phyloP scores from a whole-genome alignment of 345 rosid species.

The Fremontodendron californicum region DNA sequence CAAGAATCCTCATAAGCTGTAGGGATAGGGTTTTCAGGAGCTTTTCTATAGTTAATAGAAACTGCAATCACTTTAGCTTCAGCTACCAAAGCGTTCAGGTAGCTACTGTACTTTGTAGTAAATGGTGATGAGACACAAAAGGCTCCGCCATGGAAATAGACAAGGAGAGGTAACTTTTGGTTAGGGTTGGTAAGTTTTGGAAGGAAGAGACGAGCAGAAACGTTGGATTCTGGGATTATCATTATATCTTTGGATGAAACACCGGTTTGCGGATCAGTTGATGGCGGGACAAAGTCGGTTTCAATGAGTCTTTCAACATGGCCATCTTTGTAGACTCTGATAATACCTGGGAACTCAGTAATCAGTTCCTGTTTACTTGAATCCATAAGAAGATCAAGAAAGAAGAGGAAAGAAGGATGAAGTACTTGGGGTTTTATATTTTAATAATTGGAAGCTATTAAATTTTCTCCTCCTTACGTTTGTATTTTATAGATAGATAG shows the following conservation, averaged over 20 bases:
- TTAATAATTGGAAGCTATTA: neutral
- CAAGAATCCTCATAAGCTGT: slow-evolving; percentile 42
- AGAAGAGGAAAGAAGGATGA: neutral
- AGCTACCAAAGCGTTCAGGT: slow-evolving; percentile 24
- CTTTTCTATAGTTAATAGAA: slow-evolving; percentile 41
- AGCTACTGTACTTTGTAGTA: slow-evolving; percentile 28
- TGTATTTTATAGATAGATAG: neutral
- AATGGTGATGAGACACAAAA: slow-evolving; percentile 45
- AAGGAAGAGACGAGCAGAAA: slow-evolving; percentile 49
- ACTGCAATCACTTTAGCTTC: slow-evolving; percentile 38
- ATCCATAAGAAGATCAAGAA: neutral
- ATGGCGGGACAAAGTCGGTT: slow-evolving; percentile 37
- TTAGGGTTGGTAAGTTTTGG: slow-evolving; percentile 23
- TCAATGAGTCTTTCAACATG: slow-evolving; percentile 33
- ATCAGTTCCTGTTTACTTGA: slow-evolving; percentile 24
- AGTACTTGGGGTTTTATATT: neutral
- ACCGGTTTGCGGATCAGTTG: slow-evolving; percentile 23
- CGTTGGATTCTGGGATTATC: slow-evolving; percentile 16
- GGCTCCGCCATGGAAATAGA: slow-evolving; percentile 58
- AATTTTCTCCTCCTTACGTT: neutral
- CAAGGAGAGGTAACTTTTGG: slow-evolving; percentile 41
- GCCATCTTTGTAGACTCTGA: slow-evolving; percentile 39
- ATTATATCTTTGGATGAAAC: slow-evolving; percentile 45
- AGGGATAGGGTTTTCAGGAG: slow-evolving; percentile 47
- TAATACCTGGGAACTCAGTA: slow-evolving; percentile 24